Percentiles rank a stretch among this genome's conserved stretches.
Conservation (phyloP, 75 land plant species). For the Isoetes taiwanensis region DNA sequence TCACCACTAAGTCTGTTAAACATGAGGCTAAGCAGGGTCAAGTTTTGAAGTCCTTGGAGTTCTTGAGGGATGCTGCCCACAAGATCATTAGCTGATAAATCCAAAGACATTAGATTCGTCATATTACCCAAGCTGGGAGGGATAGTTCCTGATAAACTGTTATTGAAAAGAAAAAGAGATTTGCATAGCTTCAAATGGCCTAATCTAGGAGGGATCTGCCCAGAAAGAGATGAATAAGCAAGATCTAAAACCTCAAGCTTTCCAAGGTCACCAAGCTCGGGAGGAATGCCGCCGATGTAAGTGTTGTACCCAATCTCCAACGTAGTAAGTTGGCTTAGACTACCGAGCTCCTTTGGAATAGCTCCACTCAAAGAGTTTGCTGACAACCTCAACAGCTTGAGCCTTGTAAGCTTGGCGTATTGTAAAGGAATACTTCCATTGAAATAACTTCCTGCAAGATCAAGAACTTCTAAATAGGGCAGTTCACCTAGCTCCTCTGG, state of each 20-base stretch:
- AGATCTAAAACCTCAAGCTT: constrained; percentile 52
- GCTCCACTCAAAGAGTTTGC: constrained; percentile 54
- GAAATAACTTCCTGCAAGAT: constrained; percentile 76
- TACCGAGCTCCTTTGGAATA: constrained; percentile 48
- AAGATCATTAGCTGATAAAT: constrained; percentile 44
- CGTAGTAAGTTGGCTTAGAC: constrained; percentile 38
- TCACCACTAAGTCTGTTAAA: constrained; percentile 41
- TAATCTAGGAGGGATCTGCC: constrained; percentile 52
- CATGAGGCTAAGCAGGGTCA: constrained; percentile 40
- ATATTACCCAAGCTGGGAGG: constrained; percentile 46
- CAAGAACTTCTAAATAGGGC: constrained; percentile 38
- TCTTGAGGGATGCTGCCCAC: constrained; percentile 37
- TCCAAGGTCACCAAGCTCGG: constrained; percentile 48
- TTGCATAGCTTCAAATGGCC: no score
- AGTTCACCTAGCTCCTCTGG: background rate
- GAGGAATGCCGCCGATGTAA: constrained; percentile 37
- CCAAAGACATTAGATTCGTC: constrained; percentile 40
- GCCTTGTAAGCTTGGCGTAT: constrained; percentile 23
- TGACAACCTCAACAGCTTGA: constrained; percentile 38
- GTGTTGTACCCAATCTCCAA: constrained; percentile 59
- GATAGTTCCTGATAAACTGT: constrained; percentile 35
- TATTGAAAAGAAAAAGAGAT: constrained; percentile 23
- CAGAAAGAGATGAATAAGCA: constrained; percentile 36
- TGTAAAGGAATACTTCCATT: constrained; percentile 40
- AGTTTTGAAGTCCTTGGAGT: constrained; percentile 14